A percentile compares a stretch with the other conserved stretches of the same genome.
Evolutionary conservation across 1,284 basidiomycete species (phyloP).

Genomic region (Rhodofomes roseus): DNA sequence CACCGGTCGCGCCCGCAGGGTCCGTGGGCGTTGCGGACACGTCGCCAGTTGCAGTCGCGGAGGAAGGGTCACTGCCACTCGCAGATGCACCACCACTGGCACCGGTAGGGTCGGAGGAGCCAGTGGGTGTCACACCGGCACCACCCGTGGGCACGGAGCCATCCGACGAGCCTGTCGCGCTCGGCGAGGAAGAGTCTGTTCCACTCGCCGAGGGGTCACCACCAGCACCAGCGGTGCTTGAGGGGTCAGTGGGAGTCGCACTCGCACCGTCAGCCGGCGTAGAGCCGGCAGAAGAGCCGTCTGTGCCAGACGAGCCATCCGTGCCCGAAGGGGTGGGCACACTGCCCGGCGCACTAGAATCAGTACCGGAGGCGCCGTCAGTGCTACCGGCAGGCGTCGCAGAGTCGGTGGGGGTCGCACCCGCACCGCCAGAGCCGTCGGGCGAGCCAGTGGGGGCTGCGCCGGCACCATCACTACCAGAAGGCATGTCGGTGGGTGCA

Average conservation of each 20-base stretch:
- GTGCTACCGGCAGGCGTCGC: no score
- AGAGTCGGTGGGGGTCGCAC: neutral
- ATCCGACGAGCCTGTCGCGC: no score
- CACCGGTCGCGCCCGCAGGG: neutral
- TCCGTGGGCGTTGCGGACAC: neutral
- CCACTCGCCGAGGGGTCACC: no score
- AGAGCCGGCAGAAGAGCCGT: neutral
- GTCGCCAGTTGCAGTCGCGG: neutral
- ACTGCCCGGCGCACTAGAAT: no score
- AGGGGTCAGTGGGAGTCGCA: neutral
- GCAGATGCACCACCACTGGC: neutral
- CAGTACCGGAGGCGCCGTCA: no score
- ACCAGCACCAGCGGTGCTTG: neutral
- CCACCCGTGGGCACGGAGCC: neutral
- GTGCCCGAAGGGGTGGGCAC: no score
- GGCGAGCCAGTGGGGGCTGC: neutral
- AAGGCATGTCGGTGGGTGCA: neutral
- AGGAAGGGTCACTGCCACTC: neutral
- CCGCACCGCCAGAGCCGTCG: neutral
- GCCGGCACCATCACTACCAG: neutral
- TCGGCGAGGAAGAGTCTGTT: no score
- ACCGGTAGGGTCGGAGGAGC: neutral
- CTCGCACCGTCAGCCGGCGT: neutral
- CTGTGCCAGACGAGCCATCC: no score
- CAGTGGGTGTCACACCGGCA: neutral